Conservation (phyloP, 352 stramenopile genomes). For the Plasmopara viticola region DNA sequence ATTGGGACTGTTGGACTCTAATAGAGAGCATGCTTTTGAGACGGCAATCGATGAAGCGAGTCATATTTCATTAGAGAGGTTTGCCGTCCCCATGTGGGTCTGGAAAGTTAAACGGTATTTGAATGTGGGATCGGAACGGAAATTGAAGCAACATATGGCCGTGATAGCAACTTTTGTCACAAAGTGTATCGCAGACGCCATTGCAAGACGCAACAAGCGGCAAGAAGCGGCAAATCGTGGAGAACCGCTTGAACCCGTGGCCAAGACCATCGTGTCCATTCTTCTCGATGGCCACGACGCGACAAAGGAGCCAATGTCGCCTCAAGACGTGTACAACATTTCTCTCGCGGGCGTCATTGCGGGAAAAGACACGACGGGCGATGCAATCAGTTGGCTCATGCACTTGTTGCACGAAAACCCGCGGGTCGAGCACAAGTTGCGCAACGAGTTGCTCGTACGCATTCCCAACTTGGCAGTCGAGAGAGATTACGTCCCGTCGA, state of each 20-base stretch:
- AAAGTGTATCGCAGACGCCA: constrained; percentile 16
- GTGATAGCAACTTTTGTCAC: constrained; percentile 30
- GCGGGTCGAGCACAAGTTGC: constrained; percentile 30
- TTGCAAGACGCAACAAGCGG: constrained; percentile 16
- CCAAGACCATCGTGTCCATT: constrained; percentile 36
- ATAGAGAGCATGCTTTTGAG: constrained; percentile 31
- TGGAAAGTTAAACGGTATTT: constrained; percentile 48
- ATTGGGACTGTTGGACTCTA: constrained; percentile 26
- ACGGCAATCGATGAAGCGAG: constrained; percentile 29
- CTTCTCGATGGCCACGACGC: constrained; percentile 26
- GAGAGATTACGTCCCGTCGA: constrained; percentile 25
- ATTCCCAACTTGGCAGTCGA: constrained; percentile 22
- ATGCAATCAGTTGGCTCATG: constrained; percentile 46
- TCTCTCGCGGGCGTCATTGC: constrained; percentile 58
- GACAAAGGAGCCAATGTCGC: constrained; percentile 15
- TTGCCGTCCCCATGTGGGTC: constrained; percentile 26
- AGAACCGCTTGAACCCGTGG: constrained; percentile 10
- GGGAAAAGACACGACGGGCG: constrained; percentile 55
- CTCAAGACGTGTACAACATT: constrained; percentile 50
- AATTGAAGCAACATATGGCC: constrained; percentile 15
- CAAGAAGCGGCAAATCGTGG: constrained; percentile 12
- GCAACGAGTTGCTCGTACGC: constrained; percentile 17
- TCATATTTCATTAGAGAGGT: constrained; percentile 24
- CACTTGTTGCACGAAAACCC: constrained; percentile 50
- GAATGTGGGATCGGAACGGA: constrained; percentile 26